phyloP scores from a whole-genome alignment of 192 early-diverging fungal genomes.

The Obelidium mucronatum region DNA sequence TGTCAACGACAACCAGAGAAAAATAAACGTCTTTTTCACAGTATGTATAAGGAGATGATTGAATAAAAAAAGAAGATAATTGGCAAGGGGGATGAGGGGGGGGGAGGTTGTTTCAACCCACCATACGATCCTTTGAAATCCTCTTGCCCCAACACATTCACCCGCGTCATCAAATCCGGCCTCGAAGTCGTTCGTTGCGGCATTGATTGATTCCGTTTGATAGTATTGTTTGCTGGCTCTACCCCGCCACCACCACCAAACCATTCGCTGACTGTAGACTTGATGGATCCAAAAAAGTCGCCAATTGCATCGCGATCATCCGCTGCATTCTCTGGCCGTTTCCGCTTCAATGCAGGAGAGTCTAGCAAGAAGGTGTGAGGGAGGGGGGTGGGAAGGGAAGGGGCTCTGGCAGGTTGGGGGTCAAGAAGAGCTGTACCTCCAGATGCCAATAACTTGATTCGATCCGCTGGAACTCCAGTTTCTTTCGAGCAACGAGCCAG shows the following conservation, averaged over 20 bases:
- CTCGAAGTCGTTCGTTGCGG: neutral
- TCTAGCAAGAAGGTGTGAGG: neutral
- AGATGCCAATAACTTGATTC: slow-evolving; percentile 75
- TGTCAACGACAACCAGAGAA: no score
- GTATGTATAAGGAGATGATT: neutral
- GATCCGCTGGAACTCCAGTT: slow-evolving; percentile 78
- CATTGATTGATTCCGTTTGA: neutral
- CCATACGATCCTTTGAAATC: slow-evolving; percentile 25
- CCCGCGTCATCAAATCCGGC: neutral
- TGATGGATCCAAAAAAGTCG: slow-evolving; percentile 3
- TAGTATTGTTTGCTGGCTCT: no score
- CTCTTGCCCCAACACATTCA: slow-evolving; percentile 31
- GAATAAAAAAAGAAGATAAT: no score
- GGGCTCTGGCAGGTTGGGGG: neutral
- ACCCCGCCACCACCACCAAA: neutral
- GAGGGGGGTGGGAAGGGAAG: neutral
- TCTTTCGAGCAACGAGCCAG: slow-evolving; percentile 75
- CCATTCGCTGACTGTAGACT: neutral
- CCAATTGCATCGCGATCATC: neutral
- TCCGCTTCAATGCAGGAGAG: slow-evolving; percentile 10
- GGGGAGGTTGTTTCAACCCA: slow-evolving; percentile 5
- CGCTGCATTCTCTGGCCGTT: neutral
- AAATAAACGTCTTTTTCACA: neutral
- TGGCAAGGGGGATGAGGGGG: neutral
- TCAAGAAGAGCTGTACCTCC: slow-evolving; percentile 64